These are phyloP conservation scores for Otatea glauca DNA, from an alignment of 176 grass and related monocot species.

Conservation along the genomic window DNA sequence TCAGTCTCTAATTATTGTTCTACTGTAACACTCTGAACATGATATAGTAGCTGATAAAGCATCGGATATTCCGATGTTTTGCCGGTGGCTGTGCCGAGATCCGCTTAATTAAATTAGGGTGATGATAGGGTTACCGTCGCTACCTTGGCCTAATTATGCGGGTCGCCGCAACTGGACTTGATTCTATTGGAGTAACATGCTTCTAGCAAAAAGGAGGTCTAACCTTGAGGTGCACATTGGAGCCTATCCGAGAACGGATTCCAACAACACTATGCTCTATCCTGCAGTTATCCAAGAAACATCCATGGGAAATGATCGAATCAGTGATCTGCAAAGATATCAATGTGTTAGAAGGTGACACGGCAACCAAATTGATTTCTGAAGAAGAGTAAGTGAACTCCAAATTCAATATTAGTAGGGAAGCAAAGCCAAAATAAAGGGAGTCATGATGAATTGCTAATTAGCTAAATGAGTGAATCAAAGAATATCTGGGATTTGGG, in stretches of 20 bases:
- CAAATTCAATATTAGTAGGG: neutral
- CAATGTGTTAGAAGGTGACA: slow-evolving; percentile 15
- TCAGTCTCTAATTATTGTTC: no score
- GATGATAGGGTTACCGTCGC: no score
- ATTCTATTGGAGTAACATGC: neutral
- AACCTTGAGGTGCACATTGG: slow-evolving; percentile 83
- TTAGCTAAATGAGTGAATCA: neutral
- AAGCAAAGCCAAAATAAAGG: neutral
- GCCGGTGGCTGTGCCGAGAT: no score
- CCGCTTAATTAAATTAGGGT: no score
- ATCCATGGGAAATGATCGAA: slow-evolving; percentile 92
- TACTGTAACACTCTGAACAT: no score
- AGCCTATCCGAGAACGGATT: slow-evolving; percentile 71
- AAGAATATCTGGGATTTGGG: slow-evolving; percentile 17
- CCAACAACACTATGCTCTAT: slow-evolving; percentile 82
- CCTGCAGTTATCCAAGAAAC: slow-evolving; percentile 74
- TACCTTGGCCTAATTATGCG: no score
- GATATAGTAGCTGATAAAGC: no score
- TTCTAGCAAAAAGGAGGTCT: slow-evolving; percentile 14
- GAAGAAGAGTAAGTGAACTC: slow-evolving; percentile 7
- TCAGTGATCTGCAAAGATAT: slow-evolving; percentile 63
- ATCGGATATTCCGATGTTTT: no score
- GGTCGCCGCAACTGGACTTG: no score
- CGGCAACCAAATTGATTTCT: neutral
- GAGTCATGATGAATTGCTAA: neutral